A percentile compares a stretch with the other conserved stretches of the same genome.
Conservation (phyloP, 2,329 filamentous ascomycete genomes). For the Curvularia lunata region DNA sequence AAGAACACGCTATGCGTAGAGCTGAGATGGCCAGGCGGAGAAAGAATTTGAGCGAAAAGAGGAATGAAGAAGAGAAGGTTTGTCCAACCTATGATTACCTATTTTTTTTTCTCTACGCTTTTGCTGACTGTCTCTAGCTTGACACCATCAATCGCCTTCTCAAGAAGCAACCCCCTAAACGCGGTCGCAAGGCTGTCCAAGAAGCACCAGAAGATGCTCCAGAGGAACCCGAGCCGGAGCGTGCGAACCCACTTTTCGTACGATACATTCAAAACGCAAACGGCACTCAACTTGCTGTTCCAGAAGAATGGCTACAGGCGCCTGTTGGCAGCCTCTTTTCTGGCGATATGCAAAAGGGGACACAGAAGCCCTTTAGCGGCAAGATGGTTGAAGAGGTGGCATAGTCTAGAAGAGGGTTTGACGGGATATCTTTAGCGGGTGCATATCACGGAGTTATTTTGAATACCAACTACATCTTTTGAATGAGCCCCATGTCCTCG, state of each 20-base stretch:
- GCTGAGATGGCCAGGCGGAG: slow-evolving; percentile 75
- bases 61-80: slow-evolving; percentile 80
- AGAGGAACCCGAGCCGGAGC: slow-evolving; percentile 53
- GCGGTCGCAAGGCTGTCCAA: slow-evolving; percentile 57
- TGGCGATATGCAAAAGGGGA: slow-evolving; percentile 32
- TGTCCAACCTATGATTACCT: neutral
- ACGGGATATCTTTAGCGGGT: slow-evolving; percentile 7
- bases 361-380: slow-evolving; percentile 35
- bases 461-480: neutral
- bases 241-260: slow-evolving; percentile 67
- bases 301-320: slow-evolving; percentile 69
- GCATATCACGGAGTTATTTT: slow-evolving; percentile 5
- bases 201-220: slow-evolving; percentile 58
- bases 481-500: neutral
- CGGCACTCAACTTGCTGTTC: slow-evolving; percentile 68
- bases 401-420: slow-evolving; percentile 13
- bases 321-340: slow-evolving; percentile 67
- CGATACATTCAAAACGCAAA: slow-evolving; percentile 71
- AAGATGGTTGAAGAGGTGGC: slow-evolving; percentile 49
- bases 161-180: slow-evolving; percentile 82
- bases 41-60: slow-evolving; percentile 77
- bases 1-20: slow-evolving; percentile 74
- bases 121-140: slow-evolving; percentile 62
- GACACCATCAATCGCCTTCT: slow-evolving; percentile 91
- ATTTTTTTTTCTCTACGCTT: neutral